Evolutionary conservation across 164 flowering plant species (phyloP).

Genomic region (Cinnamomum chago): DNA sequence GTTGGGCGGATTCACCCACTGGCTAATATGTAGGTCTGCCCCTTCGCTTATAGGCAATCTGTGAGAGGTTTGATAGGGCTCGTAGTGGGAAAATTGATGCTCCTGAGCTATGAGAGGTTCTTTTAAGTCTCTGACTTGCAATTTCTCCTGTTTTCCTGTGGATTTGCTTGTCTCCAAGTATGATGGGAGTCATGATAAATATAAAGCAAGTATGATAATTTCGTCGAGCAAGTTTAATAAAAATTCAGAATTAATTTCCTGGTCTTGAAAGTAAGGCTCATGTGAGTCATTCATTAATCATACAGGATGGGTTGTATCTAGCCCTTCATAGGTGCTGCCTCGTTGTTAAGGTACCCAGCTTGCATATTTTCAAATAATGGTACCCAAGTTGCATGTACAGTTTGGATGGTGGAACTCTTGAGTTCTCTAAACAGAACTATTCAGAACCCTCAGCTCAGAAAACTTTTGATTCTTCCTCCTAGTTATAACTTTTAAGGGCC

Average conservation of each 20-base stretch:
- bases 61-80: constrained; percentile 77
- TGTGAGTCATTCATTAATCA: neutral
- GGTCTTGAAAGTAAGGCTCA: neutral
- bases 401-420: neutral
- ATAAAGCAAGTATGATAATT: constrained; percentile 71
- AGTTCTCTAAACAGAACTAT: neutral
- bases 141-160: constrained; percentile 63
- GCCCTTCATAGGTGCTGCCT: too few relatives aligned
- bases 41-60: constrained; percentile 39
- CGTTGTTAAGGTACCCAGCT: too few relatives aligned
- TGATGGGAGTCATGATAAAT: constrained; percentile 60
- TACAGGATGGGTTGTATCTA: neutral
- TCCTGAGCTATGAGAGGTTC: constrained; percentile 65
- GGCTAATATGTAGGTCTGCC: too few relatives aligned
- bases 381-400: too few relatives aligned
- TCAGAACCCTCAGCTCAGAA: neutral
- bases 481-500: too few relatives aligned
- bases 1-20: too few relatives aligned
- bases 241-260: neutral
- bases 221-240: constrained; percentile 28
- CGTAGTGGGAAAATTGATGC: constrained; percentile 69
- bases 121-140: constrained; percentile 63
- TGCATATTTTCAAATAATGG: too few relatives aligned
- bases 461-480: neutral
- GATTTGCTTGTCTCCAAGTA: constrained; percentile 73